A percentile compares a stretch with the other conserved stretches of the same genome.
These are phyloP conservation scores for Colletotrichum brevisporum DNA, from an alignment of 2,329 filamentous ascomycete species.

Conservation along the genomic window DNA sequence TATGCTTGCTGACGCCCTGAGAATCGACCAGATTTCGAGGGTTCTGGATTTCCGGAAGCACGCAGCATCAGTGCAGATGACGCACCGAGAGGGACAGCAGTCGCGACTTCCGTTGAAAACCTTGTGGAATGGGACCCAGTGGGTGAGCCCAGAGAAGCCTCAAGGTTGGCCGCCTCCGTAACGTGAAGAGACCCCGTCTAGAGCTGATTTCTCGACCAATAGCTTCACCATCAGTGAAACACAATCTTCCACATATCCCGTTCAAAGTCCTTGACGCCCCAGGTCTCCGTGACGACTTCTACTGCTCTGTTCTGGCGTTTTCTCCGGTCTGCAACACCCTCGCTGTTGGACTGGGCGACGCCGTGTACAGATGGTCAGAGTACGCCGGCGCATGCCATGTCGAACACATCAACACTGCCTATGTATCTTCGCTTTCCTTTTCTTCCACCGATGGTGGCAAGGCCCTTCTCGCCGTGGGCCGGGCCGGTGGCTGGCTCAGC, in stretches of 20 bases:
- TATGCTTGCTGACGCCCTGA: conserved; percentile 83
- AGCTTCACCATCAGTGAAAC: conserved; percentile 4
- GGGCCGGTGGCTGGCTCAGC: conserved; percentile 81
- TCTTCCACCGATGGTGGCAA: conserved; percentile 83
- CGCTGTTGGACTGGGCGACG: conserved; percentile 84
- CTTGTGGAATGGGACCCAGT: conserved; percentile 59
- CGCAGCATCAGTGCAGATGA: conserved; percentile 39
- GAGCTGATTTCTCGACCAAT: not conserved
- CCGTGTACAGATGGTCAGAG: conserved; percentile 93
- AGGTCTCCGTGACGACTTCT: conserved; percentile 92
- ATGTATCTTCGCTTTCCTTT: conserved; percentile 90
- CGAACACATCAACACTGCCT: conserved; percentile 56
- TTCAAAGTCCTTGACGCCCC: conserved; percentile 93
- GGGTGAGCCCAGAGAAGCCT: conserved; percentile 46
- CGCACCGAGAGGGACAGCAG: conserved; percentile 32
- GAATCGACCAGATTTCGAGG: conserved; percentile 79
- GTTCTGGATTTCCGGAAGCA: conserved; percentile 70
- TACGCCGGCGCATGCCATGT: conserved; percentile 73
- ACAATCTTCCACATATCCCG: conserved; percentile 75
- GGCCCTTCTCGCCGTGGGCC: conserved; percentile 87
- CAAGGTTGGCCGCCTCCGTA: not conserved
- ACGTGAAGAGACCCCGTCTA: too few relatives aligned
- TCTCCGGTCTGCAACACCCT: conserved; percentile 81
- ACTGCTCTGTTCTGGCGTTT: conserved; percentile 92
- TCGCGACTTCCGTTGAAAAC: conserved; percentile 47